Evolutionary conservation across 495 filamentous ascomycete species (phyloP), one percentile per base, ranked within the genome.

Genomic region (Echria macrotheca): DNA sequence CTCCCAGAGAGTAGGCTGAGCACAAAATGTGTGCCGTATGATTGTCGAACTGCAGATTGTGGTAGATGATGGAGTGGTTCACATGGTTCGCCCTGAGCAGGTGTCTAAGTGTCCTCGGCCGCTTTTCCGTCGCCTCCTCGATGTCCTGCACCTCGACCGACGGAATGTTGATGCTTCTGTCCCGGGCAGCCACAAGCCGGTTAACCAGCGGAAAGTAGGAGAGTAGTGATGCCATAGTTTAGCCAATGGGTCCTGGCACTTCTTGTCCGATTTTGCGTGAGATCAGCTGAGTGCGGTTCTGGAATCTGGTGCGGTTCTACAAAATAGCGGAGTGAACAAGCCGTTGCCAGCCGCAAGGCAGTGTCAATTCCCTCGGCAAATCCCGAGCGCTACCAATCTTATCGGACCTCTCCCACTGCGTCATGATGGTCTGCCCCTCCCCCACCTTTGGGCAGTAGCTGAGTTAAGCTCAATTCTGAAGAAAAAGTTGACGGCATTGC

Each of bases 61-160:
- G 75, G 60, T 85, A 95, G 45, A 96, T 61, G 44, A 97, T 83
- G 21, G 87, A 77, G 67, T 95, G 74, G 57, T 94, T 95, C 26
- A 83, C 81, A 72, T 99, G 94, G 65, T 99, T 97, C 21, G 91
- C 80, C 56, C 83, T 83, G 26, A 99, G 60, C 11, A 97, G 74
- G 63, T 97, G 89, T 64, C 93, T 96, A 44, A 99, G 74, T 4
- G 87, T 87, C 50, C 91, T 70, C 9, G 86, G 80, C 23, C 85
- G 71, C 66, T 89, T 94, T 49, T 91, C 89, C 7, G 80, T 73
- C 15, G 79, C 75, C 5, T 79, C 85, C 64, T 97, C 93, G 44
- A 94, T 78, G 61, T 84, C 80, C 68, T 91, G 79, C 43, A 85
- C 70, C 43, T 86, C 71, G 31, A 91, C 84, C 0, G 85, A 70